Base-by-base conservation (phyloP, 1,139 yeast species). In the Debaryomyces nepalensis region DNA sequence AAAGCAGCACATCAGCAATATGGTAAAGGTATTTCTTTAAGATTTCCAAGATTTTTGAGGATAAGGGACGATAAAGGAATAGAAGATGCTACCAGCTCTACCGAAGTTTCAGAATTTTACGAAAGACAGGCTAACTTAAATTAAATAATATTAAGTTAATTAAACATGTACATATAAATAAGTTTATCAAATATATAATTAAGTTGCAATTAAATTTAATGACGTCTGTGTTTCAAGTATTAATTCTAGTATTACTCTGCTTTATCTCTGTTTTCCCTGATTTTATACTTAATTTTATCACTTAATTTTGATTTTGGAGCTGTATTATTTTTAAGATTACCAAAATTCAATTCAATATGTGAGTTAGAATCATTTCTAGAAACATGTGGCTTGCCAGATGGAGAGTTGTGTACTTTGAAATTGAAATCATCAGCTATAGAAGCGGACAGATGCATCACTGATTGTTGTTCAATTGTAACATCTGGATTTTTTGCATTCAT, bases 1-100 rank as follows among this genome's bases (percentile, higher is more conserved):
- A 90, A 89, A 57, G 96, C 98, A 0, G 98, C 95, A 2, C 81
- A 79, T 30, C 76, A 77, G 26, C 79, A 79, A 44, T 79, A 84
- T 48, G 96, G 93, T 1, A 87, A 86, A 57, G 99, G 99, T 26
- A 81, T 93, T 4, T 88, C 97, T 1, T 70, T 93, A 45, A 73
- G 99, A 55, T 93, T 93, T 57, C 99, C 99, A 1, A 72, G 99
- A 52, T 91, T 91, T 50, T 62, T 93, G 3, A 74, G 96, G 46
- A 70, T 87, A 11, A 75, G 99, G 58, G 97, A 88, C 24, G 99
- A 93, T 59, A 93, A 93, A 60, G 77, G 79, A 0, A 78, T 86
- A 0, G 96, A 90, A 53, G 97, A 93, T 58, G 95, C 96, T 1
- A 93, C 99, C 0, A 79, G 86, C 2, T 84, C 96, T 23, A 87